Evolutionary conservation across 2,329 filamentous ascomycete species (phyloP).

Genomic region (Scedosporium dehoogii): DNA sequence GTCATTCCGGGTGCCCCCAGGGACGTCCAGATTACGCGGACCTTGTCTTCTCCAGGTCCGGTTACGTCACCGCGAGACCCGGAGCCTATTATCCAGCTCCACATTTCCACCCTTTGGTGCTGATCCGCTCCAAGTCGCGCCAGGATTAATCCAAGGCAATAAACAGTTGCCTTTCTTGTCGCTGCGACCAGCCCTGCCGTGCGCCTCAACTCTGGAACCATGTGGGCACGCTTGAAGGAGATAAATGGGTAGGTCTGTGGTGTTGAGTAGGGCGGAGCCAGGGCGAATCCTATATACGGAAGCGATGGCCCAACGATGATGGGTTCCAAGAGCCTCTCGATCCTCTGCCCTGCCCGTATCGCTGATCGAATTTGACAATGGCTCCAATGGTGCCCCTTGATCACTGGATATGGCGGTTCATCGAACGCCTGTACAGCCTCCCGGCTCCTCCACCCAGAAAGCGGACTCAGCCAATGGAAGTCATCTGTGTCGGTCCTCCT

Average conservation of each 20-base stretch:
- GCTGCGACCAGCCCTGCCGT: background rate
- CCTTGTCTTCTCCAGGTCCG: no score
- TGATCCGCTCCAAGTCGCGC: background rate
- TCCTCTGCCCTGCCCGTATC: background rate
- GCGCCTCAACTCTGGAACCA: background rate
- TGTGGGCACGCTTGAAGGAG: background rate
- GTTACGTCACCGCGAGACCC: no score
- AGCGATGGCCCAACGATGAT: background rate
- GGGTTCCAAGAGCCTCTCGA: no score
- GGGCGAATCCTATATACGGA: no score
- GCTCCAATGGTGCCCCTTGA: background rate
- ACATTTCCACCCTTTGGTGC: background rate
- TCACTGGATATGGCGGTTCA: background rate
- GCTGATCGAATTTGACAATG: background rate
- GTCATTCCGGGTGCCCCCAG: no score
- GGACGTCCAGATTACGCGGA: no score
- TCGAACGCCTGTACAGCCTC: background rate
- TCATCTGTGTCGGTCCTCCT: conserved; percentile 22
- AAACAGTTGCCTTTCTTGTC: background rate
- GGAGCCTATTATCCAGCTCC: no score
- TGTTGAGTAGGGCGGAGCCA: no score
- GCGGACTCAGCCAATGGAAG: conserved; percentile 23
- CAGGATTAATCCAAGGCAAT: background rate
- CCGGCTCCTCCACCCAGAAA: conserved; percentile 1
- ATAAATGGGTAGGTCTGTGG: background rate